A percentile compares a stretch with the other conserved stretches of the same genome.
Evolutionary conservation across 225 moss, liverwort and hornwort species (phyloP).

Genomic region (Bryum argenteum): DNA sequence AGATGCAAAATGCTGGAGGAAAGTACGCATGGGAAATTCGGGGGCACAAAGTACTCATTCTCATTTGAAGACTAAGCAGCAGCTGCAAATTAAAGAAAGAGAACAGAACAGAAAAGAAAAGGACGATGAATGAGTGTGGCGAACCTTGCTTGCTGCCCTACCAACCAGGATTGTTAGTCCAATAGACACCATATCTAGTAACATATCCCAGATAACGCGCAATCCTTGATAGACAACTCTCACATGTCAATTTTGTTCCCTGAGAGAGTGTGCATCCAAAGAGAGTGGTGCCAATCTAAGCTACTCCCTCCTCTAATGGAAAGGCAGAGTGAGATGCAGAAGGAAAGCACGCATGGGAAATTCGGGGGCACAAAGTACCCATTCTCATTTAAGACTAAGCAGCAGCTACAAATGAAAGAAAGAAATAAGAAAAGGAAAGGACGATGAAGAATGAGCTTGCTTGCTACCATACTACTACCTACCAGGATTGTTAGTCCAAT

Average conservation of each 20-base stretch:
- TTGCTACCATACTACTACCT: conserved; percentile 34
- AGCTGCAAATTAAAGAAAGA: conserved; percentile 31
- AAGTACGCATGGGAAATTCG: not conserved
- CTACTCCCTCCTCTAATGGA: too few species aligned
- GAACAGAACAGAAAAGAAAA: not conserved
- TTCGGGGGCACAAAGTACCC: conserved; percentile 11
- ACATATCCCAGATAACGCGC: too few species aligned
- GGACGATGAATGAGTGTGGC: not conserved
- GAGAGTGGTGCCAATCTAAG: too few species aligned
- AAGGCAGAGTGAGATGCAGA: too few species aligned
- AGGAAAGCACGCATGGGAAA: not conserved
- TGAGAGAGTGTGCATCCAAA: too few species aligned
- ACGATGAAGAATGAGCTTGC: not conserved
- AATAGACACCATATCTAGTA: too few species aligned
- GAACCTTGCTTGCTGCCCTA: conserved; percentile 23
- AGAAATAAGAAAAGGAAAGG: not conserved
- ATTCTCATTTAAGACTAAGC: conserved; percentile 27
- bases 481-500: conserved; percentile 64
- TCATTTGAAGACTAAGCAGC: conserved; percentile 20
- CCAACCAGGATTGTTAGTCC: conserved; percentile 64
- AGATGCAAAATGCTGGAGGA: too few species aligned
- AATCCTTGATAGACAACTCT: too few species aligned
- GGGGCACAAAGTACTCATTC: conserved; percentile 22
- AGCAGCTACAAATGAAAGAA: conserved; percentile 31
- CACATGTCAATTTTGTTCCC: too few species aligned